These are phyloP conservation scores for Pezicula neosporulosa DNA, from an alignment of 2,329 filamentous ascomycete species.

Conservation along the genomic window DNA sequence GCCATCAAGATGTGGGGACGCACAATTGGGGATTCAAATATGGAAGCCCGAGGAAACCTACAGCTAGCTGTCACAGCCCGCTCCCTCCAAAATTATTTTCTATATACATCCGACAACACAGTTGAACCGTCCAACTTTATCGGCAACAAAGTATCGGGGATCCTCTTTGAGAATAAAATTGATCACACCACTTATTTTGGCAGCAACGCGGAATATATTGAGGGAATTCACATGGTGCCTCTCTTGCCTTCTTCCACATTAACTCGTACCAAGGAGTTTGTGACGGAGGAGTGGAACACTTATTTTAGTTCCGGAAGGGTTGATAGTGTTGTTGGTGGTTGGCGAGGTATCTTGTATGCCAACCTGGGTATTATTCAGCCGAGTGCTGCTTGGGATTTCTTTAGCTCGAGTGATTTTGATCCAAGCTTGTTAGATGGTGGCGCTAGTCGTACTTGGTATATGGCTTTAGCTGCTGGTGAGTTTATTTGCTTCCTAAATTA, in stretches of 20 bases:
- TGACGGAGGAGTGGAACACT: constrained; percentile 76
- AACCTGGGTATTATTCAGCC: constrained; percentile 80
- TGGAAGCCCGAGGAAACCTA: constrained; percentile 75
- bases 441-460: constrained; percentile 79
- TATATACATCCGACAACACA: constrained; percentile 68
- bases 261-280: constrained; percentile 65
- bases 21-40: constrained; percentile 68
- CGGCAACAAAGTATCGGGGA: constrained; percentile 69
- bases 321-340: constrained; percentile 67
- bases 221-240: constrained; percentile 39
- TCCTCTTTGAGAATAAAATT: constrained; percentile 91
- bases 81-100: constrained; percentile 75
- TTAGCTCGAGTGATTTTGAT: constrained; percentile 63
- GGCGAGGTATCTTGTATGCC: constrained; percentile 81
- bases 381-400: constrained; percentile 68
- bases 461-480: constrained; percentile 71
- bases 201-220: constrained; percentile 64
- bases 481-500: neutral
- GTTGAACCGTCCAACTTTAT: constrained; percentile 75
- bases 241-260: constrained; percentile 51
- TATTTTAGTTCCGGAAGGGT: constrained; percentile 70
- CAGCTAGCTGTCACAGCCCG: constrained; percentile 78
- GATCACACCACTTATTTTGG: constrained; percentile 93
- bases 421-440: constrained; percentile 74
- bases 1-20: constrained; percentile 93